Percentiles rank a stretch among this genome's conserved stretches.
phyloP scores from a whole-genome alignment of 1,139 yeast species.

The Wickerhamomyces sp. region DNA sequence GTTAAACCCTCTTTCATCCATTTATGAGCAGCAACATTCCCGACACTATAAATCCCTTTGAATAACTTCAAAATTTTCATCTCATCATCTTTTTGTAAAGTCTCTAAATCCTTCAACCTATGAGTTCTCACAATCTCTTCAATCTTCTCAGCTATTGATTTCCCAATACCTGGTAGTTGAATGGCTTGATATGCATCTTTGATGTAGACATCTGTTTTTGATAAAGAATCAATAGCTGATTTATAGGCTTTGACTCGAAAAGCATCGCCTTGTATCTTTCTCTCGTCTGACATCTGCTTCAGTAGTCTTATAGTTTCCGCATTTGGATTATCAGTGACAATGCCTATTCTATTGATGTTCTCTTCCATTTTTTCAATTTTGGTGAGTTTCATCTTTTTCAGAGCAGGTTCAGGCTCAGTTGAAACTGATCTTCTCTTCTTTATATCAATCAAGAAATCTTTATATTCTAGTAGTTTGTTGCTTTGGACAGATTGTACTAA shows the following conservation, averaged over 20 bases:
- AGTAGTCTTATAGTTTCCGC: conserved; percentile 32
- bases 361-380: conserved; percentile 8
- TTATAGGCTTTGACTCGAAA: conserved; percentile 44
- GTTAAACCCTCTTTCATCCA: conserved; percentile 39
- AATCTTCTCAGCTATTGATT: conserved; percentile 42
- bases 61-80: conserved; percentile 33
- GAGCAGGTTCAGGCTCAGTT: conserved; percentile 1
- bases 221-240: conserved; percentile 38
- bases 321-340: conserved; percentile 28
- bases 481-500: conserved; percentile 33
- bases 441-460: conserved; percentile 11
- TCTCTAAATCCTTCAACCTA: conserved; percentile 33
- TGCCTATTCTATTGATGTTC: conserved; percentile 2
- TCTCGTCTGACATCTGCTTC: conserved; percentile 32
- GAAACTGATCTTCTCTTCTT: neutral
- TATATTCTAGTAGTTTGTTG: conserved; percentile 17
- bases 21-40: conserved; percentile 38
- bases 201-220: conserved; percentile 28
- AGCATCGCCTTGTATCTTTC: conserved; percentile 35
- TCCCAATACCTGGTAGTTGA: conserved; percentile 40
- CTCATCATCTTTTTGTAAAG: conserved; percentile 24
- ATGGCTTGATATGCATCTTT: conserved; percentile 37
- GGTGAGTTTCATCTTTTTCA: conserved; percentile 4
- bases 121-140: conserved; percentile 43
- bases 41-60: conserved; percentile 49